phyloP scores from a whole-genome alignment of 2,329 filamentous ascomycete species.

The Colletotrichum lindemuthianum region DNA sequence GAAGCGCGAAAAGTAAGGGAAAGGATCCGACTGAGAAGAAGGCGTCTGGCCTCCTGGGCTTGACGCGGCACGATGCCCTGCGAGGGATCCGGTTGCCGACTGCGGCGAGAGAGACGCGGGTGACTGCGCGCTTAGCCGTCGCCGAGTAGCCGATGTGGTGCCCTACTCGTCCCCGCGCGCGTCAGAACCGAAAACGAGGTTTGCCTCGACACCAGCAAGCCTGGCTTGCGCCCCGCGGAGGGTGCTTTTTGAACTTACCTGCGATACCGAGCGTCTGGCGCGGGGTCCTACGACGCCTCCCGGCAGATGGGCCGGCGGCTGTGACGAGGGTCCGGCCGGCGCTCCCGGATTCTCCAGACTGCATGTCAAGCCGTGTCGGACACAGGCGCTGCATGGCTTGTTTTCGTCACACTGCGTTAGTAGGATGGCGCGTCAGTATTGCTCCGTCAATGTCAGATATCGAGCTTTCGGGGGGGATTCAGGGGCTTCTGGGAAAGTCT shows the following conservation, averaged over 20 bases:
- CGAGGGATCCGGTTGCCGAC: conserved; percentile 25
- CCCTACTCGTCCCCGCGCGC: conserved; percentile 14
- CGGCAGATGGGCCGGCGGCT: conserved; percentile 11
- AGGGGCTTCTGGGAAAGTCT: neutral
- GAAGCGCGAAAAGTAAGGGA: conserved; percentile 41
- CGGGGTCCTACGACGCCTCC: conserved; percentile 2
- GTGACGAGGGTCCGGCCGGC: conserved; percentile 9
- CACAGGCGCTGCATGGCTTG: conserved; percentile 50
- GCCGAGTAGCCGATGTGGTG: conserved; percentile 7
- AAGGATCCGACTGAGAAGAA: conserved; percentile 27
- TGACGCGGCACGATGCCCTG: conserved; percentile 12
- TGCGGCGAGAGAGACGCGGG: conserved; percentile 26
- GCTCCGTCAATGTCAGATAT: too few relatives aligned
- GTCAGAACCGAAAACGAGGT: conserved; percentile 26
- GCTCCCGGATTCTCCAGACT: conserved; percentile 37
- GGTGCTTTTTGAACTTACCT: conserved; percentile 6
- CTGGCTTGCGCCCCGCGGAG: neutral
- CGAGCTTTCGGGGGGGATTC: neutral
- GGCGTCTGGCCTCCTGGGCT: conserved; percentile 18
- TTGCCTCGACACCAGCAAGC: neutral
- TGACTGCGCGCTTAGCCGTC: conserved; percentile 30
- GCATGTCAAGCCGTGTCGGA: conserved; percentile 48
- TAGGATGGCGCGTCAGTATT: conserved; percentile 8
- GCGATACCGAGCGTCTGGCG: conserved; percentile 19
- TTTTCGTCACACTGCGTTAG: conserved; percentile 50